Evolutionary conservation across 176 grass and related monocot genomes (phyloP).

Genomic region (Luzula sylvatica): DNA sequence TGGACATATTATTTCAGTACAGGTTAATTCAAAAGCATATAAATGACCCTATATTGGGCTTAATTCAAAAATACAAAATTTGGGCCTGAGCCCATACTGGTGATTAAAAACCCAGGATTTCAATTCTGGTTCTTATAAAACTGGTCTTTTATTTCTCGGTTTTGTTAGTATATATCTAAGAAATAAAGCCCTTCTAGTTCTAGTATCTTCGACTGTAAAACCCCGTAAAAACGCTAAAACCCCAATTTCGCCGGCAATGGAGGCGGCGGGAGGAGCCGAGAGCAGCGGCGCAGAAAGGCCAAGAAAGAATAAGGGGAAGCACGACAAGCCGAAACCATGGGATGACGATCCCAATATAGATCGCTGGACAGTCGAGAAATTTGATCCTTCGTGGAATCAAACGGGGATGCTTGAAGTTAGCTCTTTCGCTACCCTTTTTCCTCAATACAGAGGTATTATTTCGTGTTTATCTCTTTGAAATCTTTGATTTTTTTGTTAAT

Average conservation of each 20-base stretch:
- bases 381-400: constrained; percentile 84
- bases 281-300: constrained; percentile 2
- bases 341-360: constrained; percentile 87
- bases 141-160: too few relatives aligned
- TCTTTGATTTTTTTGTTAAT: neutral
- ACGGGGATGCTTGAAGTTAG: constrained; percentile 86
- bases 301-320: constrained; percentile 68
- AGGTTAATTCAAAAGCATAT: too few relatives aligned
- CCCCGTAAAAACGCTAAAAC: neutral
- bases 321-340: constrained; percentile 97
- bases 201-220: too few relatives aligned
- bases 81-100: too few relatives aligned
- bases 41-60: too few relatives aligned
- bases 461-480: neutral
- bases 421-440: constrained; percentile 96
- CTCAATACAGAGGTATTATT: constrained; percentile 60
- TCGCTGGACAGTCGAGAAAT: constrained; percentile 81
- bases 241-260: constrained; percentile 23
- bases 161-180: too few relatives aligned
- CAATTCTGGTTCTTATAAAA: too few relatives aligned
- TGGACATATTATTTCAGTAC: too few relatives aligned
- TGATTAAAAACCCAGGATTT: too few relatives aligned
- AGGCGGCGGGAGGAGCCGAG: constrained; percentile 16
- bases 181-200: neutral
- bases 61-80: too few relatives aligned